A percentile compares a stretch with the other conserved stretches of the same genome.
phyloP scores from a whole-genome alignment of 1,284 basidiomycete genomes.

The Cystobasidiaceae sp. region DNA sequence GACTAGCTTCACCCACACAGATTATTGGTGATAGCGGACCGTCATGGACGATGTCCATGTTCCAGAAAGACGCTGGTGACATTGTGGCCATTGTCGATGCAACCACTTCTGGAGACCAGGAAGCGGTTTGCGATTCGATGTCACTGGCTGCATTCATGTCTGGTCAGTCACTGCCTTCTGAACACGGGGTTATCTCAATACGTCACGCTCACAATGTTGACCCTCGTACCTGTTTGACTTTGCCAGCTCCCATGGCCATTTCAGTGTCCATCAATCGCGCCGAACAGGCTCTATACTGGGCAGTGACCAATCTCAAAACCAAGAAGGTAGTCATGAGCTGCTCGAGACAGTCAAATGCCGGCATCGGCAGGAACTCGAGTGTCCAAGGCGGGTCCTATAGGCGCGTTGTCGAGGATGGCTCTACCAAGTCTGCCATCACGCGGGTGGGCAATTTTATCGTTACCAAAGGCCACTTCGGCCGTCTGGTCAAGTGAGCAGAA shows the following conservation, averaged over 20 bases:
- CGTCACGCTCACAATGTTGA: too few species aligned
- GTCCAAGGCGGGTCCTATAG: constrained; percentile 22
- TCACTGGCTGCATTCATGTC: constrained; percentile 7
- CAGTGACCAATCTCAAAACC: constrained; percentile 17
- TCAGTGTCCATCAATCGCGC: constrained; percentile 13
- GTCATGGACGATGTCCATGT: constrained; percentile 21
- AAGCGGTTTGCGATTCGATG: constrained; percentile 20
- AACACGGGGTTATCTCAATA: neutral
- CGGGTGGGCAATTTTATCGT: constrained; percentile 17
- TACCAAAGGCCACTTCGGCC: constrained; percentile 12
- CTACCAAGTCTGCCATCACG: constrained; percentile 12
- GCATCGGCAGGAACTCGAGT: neutral
- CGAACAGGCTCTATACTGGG: constrained; percentile 7
- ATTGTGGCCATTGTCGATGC: constrained; percentile 26
- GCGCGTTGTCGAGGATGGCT: constrained; percentile 19
- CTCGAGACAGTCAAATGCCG: constrained; percentile 10
- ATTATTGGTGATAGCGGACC: constrained; percentile 21
- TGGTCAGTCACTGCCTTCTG: neutral
- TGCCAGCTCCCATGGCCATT: constrained; percentile 19
- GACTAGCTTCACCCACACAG: neutral
- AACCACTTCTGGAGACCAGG: constrained; percentile 5
- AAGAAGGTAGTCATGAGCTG: constrained; percentile 22
- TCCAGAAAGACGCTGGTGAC: constrained; percentile 12
- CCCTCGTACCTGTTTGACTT: neutral
- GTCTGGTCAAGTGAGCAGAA: constrained; percentile 14